Conservation (phyloP, 768 basidiomycete species). For the Agrocybe pediades region DNA sequence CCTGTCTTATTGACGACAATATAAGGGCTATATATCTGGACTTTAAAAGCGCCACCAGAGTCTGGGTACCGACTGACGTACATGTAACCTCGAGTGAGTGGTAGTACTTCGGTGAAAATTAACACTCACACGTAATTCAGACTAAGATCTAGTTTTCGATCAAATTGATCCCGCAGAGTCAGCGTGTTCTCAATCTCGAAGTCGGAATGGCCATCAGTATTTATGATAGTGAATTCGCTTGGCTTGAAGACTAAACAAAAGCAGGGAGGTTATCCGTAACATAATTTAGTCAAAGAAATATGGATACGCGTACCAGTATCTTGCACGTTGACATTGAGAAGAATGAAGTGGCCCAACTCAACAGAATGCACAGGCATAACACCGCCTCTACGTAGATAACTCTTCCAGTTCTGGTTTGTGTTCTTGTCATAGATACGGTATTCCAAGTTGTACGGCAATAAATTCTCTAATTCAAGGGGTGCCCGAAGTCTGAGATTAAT, state of each 20-base stretch:
- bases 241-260: constrained; percentile 73
- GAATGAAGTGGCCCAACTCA: constrained; percentile 84
- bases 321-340: constrained; percentile 88
- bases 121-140: constrained; percentile 86
- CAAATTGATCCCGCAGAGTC: constrained; percentile 69
- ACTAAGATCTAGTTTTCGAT: constrained; percentile 76
- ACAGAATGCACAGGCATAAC: constrained; percentile 97
- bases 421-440: constrained; percentile 98
- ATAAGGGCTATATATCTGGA: constrained; percentile 92
- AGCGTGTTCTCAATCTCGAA: constrained; percentile 80
- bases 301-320: constrained; percentile 70
- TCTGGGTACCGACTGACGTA: constrained; percentile 71
- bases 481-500: constrained; percentile 86
- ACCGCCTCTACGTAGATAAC: constrained; percentile 90
- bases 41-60: constrained; percentile 94
- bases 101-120: background rate
- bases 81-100: background rate
- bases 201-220: constrained; percentile 88
- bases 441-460: constrained; percentile 90
- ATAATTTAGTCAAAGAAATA: background rate
- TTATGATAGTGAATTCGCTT: constrained; percentile 97
- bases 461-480: constrained; percentile 93
- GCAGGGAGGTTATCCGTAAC: background rate
- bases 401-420: constrained; percentile 91
- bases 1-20: constrained; percentile 92